Evolutionary conservation across 805 yeast species (phyloP), one percentile per base, ranked within the genome.

Genomic region (Saccharomycopsis malanga): DNA sequence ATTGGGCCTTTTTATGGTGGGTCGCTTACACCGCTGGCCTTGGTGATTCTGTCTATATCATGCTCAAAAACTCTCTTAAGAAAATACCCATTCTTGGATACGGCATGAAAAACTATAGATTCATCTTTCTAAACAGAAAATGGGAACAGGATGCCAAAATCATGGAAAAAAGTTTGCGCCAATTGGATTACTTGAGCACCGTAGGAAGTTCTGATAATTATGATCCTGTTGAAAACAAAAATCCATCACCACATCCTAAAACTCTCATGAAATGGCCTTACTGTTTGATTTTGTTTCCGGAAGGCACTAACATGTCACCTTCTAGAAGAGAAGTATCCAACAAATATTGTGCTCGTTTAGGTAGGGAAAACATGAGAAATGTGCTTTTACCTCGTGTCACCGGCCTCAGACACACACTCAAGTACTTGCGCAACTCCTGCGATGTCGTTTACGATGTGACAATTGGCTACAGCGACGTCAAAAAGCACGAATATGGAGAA

Each of bases 1-100:
- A 91, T 61, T 91, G 98, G 98, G 71, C 84, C 9, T 88, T 77
- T 57, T 56, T 87, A 46, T 91, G 98, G 98, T 91, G 86, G 77
- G 51, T 85, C 18, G 69, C 85, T 0, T 83, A 86, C 61, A 73
- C 88, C 4, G 76, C 87, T 10, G 62, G 71, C n/a, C 62, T 81
- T 38, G 76, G 81, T 6, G 83, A 83, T 34, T 71, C 76, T 41
- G 70, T 89, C 7, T 78, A 73, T 56, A 87, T 91, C 49, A 74
- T 87, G 51, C 69, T 89, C 62, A 91, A 91, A 63, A 85, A 81
- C 52, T 77, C 95, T 18, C 69, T 89, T 42, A 70, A 69, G 39
- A 68, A 64, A 17, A 65, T 89, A 17, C 98, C 98, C 0, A 42
- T 89, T 1, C 58, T 88, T 45, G 97, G 98, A 0, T 76, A 72